Evolutionary conservation across 208 protist genomes (phyloP), one percentile per base, ranked within the genome.

Genomic region (Phytomonas francai): DNA sequence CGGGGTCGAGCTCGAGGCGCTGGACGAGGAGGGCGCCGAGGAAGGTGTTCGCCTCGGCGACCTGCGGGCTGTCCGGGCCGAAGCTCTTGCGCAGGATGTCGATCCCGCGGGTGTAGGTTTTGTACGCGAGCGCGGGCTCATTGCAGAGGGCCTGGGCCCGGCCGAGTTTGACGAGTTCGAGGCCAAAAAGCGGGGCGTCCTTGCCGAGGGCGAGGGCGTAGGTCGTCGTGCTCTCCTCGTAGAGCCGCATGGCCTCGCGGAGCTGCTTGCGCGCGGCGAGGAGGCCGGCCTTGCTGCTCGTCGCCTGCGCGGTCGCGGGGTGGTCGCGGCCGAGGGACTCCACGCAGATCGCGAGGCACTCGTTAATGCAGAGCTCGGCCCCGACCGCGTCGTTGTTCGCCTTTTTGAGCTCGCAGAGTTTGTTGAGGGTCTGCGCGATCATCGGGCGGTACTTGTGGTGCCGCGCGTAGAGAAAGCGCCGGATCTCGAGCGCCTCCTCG

Each of bases 371-470:
- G 84, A 93, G 83, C 70, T 95, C 90, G 27, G 90, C 90, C 11
- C 87, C 90, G 2, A 84, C 80, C 25, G 76, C 71, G 68, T 95
- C 90, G 68, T 89, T 80, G 28, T 91, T 80, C 14, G 83, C 68
- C 71, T 92, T 93, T 62, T 89, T 89, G 31, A 95, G 74, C 70
- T 95, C 90, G 67, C 81, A 89, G 19, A 95, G 76, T 65, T 95
- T 95, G 77, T 92, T 92, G 16, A 95, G 79, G 33, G 90, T 95
- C 72, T 95, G 90, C 49, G 90, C 90, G 74, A 95, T 95, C 71
- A 95, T 92, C 32, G 90, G 87, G 33, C 84, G 78, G 73, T 83
- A 95, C 77, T 92, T 92, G 56, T 83, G 68, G 67, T 93, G 84
- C 0, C 80, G 72, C 51, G 30, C 81, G 80, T 95, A 95, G 25